These are phyloP conservation scores for Sanghuangporus baumii DNA, from an alignment of 1,284 basidiomycete genomes.

Conservation along the genomic window DNA sequence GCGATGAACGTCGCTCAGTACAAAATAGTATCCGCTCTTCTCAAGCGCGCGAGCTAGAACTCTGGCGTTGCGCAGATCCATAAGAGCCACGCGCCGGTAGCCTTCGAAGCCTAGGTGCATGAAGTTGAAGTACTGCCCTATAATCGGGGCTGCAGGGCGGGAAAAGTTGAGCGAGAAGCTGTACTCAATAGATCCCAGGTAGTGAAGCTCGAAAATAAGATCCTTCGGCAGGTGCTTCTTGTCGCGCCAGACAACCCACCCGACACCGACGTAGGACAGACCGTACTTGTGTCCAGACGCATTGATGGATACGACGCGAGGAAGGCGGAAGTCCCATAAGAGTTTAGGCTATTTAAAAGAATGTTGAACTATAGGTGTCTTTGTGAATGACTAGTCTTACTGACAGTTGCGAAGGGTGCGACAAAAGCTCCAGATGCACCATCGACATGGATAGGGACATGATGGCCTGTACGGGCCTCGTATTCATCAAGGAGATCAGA, in stretches of 20 bases:
- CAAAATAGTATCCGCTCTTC: constrained; percentile 68
- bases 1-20: constrained; percentile 69
- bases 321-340: constrained; percentile 82
- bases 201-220: constrained; percentile 92
- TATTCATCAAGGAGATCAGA: constrained; percentile 81
- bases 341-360: constrained; percentile 53
- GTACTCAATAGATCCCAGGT: constrained; percentile 55
- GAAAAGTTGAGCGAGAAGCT: constrained; percentile 95
- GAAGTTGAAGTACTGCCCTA: constrained; percentile 91
- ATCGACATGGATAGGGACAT: constrained; percentile 83
- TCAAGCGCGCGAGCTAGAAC: constrained; percentile 85
- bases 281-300: constrained; percentile 90
- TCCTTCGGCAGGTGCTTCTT: constrained; percentile 78
- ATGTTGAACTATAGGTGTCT: constrained; percentile 18
- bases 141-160: constrained; percentile 84
- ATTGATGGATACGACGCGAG: constrained; percentile 87
- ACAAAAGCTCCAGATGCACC: constrained; percentile 80
- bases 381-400: constrained; percentile 15
- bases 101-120: constrained; percentile 82
- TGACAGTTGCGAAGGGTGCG: constrained; percentile 70
- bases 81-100: constrained; percentile 68
- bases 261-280: constrained; percentile 83
- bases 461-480: constrained; percentile 73
- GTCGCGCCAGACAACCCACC: constrained; percentile 84
- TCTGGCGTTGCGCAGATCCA: constrained; percentile 81